Evolutionary conservation across 179 eudicot genomes (phyloP).

Genomic region (Beta lomatogona): DNA sequence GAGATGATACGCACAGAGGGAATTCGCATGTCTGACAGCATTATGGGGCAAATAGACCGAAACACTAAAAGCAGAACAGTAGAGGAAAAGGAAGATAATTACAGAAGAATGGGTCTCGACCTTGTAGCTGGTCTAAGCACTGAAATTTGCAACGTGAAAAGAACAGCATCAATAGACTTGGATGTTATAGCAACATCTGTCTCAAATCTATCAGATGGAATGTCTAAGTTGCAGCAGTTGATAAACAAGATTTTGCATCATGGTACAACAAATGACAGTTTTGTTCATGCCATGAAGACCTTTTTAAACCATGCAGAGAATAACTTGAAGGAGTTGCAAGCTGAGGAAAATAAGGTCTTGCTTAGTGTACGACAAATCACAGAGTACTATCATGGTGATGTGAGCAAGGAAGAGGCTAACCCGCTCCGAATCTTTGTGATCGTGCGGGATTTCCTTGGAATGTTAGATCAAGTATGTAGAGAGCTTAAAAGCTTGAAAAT

Average conservation of each 20-base stretch:
- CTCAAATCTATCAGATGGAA: constrained; percentile 72
- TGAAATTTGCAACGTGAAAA: constrained; percentile 91
- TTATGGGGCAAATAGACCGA: constrained; percentile 82
- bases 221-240: constrained; percentile 53
- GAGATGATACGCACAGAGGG: constrained; percentile 89
- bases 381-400: constrained; percentile 86
- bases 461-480: constrained; percentile 88
- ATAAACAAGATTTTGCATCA: constrained; percentile 40
- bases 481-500: constrained; percentile 69
- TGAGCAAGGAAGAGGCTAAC: constrained; percentile 77
- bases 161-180: constrained; percentile 83
- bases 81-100: constrained; percentile 73
- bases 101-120: constrained; percentile 85
- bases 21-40: constrained; percentile 74
- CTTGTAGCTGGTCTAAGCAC: constrained; percentile 83
- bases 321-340: constrained; percentile 62
- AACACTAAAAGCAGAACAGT: constrained; percentile 40
- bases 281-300: constrained; percentile 55
- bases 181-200: constrained; percentile 88
- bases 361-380: constrained; percentile 62
- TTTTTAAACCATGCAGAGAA: constrained; percentile 63
- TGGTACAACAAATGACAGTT: constrained; percentile 43
- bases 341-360: constrained; percentile 71
- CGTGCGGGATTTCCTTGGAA: constrained; percentile 86
- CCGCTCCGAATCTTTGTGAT: constrained; percentile 77